These are phyloP conservation scores for Monosiga brevicollis DNA, from an alignment of 78 protist species.

Conservation along the genomic window DNA sequence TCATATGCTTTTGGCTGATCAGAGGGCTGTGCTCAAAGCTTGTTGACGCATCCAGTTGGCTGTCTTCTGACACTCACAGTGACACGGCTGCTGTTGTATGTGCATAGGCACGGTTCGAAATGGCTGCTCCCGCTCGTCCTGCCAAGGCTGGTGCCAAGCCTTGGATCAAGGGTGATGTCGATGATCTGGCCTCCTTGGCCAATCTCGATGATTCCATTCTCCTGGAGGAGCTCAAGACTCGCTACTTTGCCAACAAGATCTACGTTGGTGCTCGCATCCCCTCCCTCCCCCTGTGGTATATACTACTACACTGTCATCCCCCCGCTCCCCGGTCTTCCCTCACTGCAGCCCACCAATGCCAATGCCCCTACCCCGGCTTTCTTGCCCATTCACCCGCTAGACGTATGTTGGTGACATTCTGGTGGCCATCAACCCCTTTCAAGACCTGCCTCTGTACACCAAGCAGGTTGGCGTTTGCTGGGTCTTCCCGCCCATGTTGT, in stretches of 20 bases:
- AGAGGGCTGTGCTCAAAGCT: background rate
- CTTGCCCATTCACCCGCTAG: background rate
- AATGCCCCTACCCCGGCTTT: background rate
- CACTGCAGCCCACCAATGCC: background rate
- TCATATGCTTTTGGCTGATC: background rate
- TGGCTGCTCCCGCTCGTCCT: background rate
- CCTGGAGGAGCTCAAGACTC: background rate
- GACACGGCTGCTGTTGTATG: background rate
- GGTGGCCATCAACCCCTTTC: background rate
- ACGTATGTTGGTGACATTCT: background rate
- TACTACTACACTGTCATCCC: too few relatives aligned
- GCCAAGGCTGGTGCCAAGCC: too few relatives aligned
- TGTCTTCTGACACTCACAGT: background rate
- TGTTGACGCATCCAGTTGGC: background rate
- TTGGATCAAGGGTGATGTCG: background rate
- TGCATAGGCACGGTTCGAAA: background rate
- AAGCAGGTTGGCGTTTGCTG: background rate
- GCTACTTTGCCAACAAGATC: background rate
- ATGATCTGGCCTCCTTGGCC: background rate
- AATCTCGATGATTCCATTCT: background rate
- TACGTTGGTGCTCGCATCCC: background rate
- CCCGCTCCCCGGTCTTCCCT: background rate
- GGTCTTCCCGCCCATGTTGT: background rate
- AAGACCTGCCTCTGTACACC: background rate
- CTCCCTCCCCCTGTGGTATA: too few relatives aligned